Conservation (phyloP, 2,329 filamentous ascomycete species). For the Cercospora brassicicola region DNA sequence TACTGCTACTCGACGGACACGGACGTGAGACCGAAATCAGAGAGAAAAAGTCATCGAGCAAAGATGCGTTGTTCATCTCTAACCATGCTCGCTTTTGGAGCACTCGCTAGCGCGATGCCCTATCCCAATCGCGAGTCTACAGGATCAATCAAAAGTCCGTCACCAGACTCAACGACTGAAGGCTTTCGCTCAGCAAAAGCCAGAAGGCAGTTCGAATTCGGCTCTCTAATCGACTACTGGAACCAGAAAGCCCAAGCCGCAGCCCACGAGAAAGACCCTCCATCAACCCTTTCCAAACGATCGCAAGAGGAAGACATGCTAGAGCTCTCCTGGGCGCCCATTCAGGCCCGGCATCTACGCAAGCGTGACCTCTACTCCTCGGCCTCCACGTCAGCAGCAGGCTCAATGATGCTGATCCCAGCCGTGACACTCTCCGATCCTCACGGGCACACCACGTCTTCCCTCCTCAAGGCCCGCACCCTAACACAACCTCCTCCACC, state of each 20-base stretch:
- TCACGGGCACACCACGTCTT: not conserved
- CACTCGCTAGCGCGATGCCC: slow-evolving; percentile 3
- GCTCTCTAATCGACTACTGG: slow-evolving; percentile 4
- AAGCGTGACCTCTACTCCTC: not conserved
- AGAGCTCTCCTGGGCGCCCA: not conserved
- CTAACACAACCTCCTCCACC: not conserved
- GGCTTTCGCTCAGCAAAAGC: not conserved
- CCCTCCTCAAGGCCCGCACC: not conserved
- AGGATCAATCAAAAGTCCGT: not conserved
- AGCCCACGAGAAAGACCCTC: not conserved
- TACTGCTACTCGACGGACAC: not conserved
- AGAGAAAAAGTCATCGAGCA: not conserved
- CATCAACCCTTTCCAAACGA: not conserved
- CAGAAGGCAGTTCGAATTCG: not conserved
- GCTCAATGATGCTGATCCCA: not conserved
- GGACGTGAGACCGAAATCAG: not conserved
- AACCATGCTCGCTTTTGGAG: slow-evolving; percentile 7
- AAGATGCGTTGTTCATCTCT: slow-evolving; percentile 6
- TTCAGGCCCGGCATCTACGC: not conserved
- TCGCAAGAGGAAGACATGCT: not conserved
- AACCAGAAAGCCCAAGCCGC: slow-evolving; percentile 4
- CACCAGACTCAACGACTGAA: not conserved
- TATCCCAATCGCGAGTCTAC: not conserved
- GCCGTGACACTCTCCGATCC: not conserved
- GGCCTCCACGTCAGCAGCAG: not conserved